Percentiles rank a stretch among this genome's conserved stretches.
Evolutionary conservation across 1,284 basidiomycete species (phyloP).

Genomic region (Cryptococcus jaspeensis): DNA sequence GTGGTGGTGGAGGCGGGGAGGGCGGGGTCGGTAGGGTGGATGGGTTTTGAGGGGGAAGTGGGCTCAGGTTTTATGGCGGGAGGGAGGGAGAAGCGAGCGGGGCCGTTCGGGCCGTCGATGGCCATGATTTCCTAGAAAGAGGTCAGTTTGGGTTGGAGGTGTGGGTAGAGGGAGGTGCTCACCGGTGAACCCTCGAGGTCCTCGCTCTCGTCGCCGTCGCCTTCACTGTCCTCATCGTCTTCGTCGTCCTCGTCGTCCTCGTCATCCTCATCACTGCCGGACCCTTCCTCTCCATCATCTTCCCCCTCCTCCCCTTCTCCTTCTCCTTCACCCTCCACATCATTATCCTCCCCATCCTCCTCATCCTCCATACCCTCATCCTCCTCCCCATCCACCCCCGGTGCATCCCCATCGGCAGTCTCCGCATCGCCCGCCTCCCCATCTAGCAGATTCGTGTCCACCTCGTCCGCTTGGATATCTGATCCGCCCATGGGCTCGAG

Average conservation of each 20-base stretch:
- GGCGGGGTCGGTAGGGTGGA: background rate
- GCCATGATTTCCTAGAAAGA: slow-evolving; percentile 16
- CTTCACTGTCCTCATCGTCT: slow-evolving; percentile 63
- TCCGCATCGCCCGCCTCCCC: background rate
- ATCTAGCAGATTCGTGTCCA: background rate
- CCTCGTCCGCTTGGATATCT: background rate
- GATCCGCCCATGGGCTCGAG: background rate
- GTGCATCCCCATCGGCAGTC: background rate
- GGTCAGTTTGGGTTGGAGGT: too few species aligned
- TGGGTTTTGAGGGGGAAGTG: background rate
- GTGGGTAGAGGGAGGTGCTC: slow-evolving; percentile 7
- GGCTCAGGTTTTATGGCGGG: slow-evolving; percentile 17
- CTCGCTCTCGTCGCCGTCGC: slow-evolving; percentile 26
- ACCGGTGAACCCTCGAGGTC: slow-evolving; percentile 23
- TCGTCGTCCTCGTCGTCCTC: slow-evolving; percentile 64
- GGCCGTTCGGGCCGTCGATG: slow-evolving; percentile 16
- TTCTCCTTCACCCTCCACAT: background rate
- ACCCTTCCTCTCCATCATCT: slow-evolving; percentile 1
- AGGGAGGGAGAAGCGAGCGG: slow-evolving; percentile 4
- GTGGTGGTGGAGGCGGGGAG: background rate
- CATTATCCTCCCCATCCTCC: background rate
- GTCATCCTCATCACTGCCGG: slow-evolving; percentile 15
- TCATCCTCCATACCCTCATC: background rate
- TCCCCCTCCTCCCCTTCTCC: background rate
- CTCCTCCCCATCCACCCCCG: background rate